These are phyloP conservation scores for Trichophyton simii DNA, from an alignment of 2,329 filamentous ascomycete species.

Conservation along the genomic window DNA sequence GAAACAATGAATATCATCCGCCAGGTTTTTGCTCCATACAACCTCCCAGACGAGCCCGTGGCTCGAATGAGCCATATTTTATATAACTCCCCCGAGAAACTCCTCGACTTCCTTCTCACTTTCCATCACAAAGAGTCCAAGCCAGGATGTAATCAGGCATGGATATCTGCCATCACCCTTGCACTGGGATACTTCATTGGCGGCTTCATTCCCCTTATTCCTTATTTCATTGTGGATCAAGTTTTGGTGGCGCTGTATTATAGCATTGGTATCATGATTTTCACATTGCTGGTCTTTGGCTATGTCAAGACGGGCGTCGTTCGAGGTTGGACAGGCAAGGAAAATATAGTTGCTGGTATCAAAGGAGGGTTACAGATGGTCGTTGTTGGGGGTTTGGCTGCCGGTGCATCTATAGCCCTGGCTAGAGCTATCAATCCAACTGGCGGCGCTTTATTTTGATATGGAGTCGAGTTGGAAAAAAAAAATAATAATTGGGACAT, in stretches of 20 bases:
- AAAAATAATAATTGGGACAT: too few species aligned
- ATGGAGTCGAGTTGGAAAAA: neutral
- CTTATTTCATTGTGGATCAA: conserved; percentile 49
- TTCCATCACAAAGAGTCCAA: conserved; percentile 37
- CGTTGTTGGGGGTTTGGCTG: conserved; percentile 51
- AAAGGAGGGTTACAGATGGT: conserved; percentile 53
- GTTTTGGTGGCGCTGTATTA: conserved; percentile 40
- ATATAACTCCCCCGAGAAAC: conserved; percentile 26
- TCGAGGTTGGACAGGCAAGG: conserved; percentile 31
- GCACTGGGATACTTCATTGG: conserved; percentile 58
- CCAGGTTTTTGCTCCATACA: conserved; percentile 31
- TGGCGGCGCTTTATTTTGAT: neutral
- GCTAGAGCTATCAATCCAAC: conserved; percentile 43
- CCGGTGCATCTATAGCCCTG: conserved; percentile 52
- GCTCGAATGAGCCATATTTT: conserved; percentile 26
- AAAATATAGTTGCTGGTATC: conserved; percentile 42
- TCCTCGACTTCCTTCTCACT: conserved; percentile 37
- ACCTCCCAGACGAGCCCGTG: conserved; percentile 27
- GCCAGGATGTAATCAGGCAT: conserved; percentile 35
- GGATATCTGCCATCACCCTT: conserved; percentile 50
- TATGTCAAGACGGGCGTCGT: conserved; percentile 36
- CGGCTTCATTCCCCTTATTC: conserved; percentile 56
- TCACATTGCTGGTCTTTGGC: conserved; percentile 31
- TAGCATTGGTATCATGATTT: conserved; percentile 32
- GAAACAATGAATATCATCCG: conserved; percentile 30